A percentile compares a stretch with the other conserved stretches of the same genome.
Evolutionary conservation across 257 asterid species (phyloP).

Genomic region (Salvia miltiorrhiza): DNA sequence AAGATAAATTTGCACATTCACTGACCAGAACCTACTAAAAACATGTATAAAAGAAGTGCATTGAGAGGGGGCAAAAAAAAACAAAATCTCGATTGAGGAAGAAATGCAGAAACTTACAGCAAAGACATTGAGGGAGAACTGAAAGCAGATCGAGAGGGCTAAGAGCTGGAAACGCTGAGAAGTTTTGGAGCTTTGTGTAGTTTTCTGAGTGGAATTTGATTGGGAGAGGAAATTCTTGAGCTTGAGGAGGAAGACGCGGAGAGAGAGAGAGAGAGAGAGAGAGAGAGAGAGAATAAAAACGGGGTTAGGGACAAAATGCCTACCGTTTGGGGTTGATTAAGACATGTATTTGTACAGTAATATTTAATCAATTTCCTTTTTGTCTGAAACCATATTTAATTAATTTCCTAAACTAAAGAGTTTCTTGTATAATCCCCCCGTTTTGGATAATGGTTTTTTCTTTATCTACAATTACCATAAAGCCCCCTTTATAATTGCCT

Average conservation of each 20-base stretch:
- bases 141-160: constrained; percentile 27
- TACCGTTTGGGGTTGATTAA: constrained; percentile 1
- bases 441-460: not conserved
- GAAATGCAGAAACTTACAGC: constrained; percentile 30
- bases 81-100: not conserved
- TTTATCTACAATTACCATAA: too few species aligned
- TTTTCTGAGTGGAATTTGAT: constrained; percentile 25
- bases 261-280: too few species aligned
- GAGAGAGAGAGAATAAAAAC: constrained; percentile 8
- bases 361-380: too few species aligned
- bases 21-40: constrained; percentile 16
- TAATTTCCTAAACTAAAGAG: not conserved
- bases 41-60: constrained; percentile 6
- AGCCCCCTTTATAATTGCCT: too few species aligned
- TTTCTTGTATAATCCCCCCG: not conserved
- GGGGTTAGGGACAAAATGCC: constrained; percentile 13
- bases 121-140: constrained; percentile 25
- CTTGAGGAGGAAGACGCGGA: constrained; percentile 29
- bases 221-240: constrained; percentile 28
- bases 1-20: constrained; percentile 14
- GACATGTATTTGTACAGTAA: constrained; percentile 10
- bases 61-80: not conserved
- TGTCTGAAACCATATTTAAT: too few species aligned
- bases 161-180: constrained; percentile 41
- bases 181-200: not conserved